Evolutionary conservation across 2,329 filamentous ascomycete species (phyloP).

Genomic region (Trichophyton rubrum): DNA sequence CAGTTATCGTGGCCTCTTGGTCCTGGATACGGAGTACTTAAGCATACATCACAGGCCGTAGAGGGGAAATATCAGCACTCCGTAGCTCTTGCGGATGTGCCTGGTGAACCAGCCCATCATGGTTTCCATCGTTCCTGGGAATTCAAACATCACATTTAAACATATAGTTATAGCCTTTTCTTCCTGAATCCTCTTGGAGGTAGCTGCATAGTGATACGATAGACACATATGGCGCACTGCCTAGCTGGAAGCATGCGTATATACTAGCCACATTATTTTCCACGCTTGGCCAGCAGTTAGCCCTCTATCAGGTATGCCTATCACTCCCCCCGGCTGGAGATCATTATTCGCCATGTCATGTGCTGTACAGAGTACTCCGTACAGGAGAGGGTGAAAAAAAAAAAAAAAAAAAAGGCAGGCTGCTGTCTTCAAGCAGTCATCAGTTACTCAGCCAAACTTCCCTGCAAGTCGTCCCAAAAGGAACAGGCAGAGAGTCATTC

Average conservation of each 20-base stretch:
- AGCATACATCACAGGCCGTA: not conserved
- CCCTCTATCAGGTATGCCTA: not conserved
- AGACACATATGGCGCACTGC: not conserved
- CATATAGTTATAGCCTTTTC: not conserved
- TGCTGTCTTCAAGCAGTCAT: not conserved
- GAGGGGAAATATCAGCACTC: not conserved
- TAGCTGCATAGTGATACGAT: not conserved
- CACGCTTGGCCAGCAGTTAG: not conserved
- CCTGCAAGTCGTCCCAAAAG: not conserved
- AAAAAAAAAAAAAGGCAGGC: not conserved
- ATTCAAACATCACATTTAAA: not conserved
- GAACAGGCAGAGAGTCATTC: not conserved
- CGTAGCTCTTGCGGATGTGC: not conserved
- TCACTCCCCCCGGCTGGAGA: not conserved
- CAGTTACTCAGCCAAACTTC: not conserved
- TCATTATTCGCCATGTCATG: not conserved
- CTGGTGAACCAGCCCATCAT: not conserved
- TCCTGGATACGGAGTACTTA: too few relatives aligned
- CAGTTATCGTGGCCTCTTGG: not conserved
- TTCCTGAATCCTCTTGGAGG: not conserved
- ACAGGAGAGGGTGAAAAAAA: not conserved
- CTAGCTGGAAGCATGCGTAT: not conserved
- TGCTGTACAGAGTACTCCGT: not conserved
- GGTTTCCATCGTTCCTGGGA: too few relatives aligned
- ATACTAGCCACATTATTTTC: not conserved